Evolutionary conservation across 176 grass and related monocot genomes (phyloP).

Genomic region (Luzula sylvatica): DNA sequence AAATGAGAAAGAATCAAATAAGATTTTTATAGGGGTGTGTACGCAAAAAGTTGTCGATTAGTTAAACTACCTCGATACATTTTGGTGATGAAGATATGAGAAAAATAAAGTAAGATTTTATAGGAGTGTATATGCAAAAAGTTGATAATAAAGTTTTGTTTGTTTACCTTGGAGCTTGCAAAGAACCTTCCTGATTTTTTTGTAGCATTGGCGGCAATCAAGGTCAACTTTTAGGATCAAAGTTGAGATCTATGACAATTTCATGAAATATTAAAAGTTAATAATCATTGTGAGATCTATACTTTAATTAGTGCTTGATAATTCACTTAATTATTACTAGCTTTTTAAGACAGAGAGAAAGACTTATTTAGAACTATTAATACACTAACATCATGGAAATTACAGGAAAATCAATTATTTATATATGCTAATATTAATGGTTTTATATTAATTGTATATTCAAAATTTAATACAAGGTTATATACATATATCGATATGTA

Average conservation of each 20-base stretch:
- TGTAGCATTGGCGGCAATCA: constrained; percentile 56
- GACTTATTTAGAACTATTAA: too few species aligned
- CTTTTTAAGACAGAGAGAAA: background rate
- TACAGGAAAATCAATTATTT: too few species aligned
- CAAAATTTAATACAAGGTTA: too few species aligned
- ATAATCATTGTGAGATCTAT: too few species aligned
- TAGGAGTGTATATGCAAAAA: background rate
- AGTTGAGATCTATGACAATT: constrained; percentile 45
- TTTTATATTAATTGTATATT: too few species aligned
- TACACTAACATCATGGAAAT: too few species aligned
- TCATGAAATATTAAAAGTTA: background rate
- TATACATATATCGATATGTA: too few species aligned
- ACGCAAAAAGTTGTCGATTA: background rate
- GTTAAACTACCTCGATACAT: background rate
- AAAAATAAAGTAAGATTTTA: too few species aligned
- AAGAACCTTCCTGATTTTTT: constrained; percentile 77
- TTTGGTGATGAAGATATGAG: background rate
- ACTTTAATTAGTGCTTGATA: too few species aligned
- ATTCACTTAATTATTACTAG: background rate
- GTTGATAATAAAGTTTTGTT: background rate
- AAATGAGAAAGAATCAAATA: too few species aligned
- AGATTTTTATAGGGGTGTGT: background rate
- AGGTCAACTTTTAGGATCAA: constrained; percentile 59
- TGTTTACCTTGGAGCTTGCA: constrained; percentile 73
- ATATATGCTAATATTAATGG: too few species aligned